A percentile compares a stretch with the other conserved stretches of the same genome.
phyloP scores from a whole-genome alignment of 495 filamentous ascomycete species.

The Penicillium turbatum region DNA sequence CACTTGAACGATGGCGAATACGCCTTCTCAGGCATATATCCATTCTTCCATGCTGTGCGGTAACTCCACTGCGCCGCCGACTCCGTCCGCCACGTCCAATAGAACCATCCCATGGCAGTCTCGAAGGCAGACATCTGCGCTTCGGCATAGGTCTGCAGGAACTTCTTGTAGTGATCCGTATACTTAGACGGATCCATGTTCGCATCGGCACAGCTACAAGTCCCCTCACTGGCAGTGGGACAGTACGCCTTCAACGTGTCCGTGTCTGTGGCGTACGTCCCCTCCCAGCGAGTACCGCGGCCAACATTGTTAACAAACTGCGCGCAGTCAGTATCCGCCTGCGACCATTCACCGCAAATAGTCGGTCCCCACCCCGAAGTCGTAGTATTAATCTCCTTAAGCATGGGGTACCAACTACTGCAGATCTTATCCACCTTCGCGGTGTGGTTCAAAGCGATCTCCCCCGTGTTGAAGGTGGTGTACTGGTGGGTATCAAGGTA shows the following conservation, averaged over 20 bases:
- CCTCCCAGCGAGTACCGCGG: slow-evolving; percentile 85
- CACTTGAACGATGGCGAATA: slow-evolving; percentile 76
- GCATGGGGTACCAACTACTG: slow-evolving; percentile 76
- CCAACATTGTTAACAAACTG: slow-evolving; percentile 85
- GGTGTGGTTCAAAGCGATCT: slow-evolving; percentile 68
- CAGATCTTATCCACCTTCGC: slow-evolving; percentile 82
- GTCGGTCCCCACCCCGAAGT: slow-evolving; percentile 86
- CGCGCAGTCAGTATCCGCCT: slow-evolving; percentile 96
- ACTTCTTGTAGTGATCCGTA: slow-evolving; percentile 73
- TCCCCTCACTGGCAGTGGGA: slow-evolving; percentile 52
- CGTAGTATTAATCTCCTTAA: slow-evolving; percentile 61
- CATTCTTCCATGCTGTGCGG: slow-evolving; percentile 74
- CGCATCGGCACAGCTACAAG: slow-evolving; percentile 69
- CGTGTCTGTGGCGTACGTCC: slow-evolving; percentile 61
- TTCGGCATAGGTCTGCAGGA: slow-evolving; percentile 83
- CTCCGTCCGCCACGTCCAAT: slow-evolving; percentile 91
- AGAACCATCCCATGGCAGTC: slow-evolving; percentile 93
- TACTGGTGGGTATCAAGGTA: slow-evolving; percentile 94
- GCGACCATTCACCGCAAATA: slow-evolving; percentile 96
- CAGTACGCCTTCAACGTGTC: slow-evolving; percentile 64
- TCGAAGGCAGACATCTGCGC: slow-evolving; percentile 94
- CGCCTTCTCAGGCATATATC: slow-evolving; percentile 76
- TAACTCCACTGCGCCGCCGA: slow-evolving; percentile 90
- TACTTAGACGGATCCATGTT: slow-evolving; percentile 70
- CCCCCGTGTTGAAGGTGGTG: slow-evolving; percentile 76